Evolutionary conservation across 768 basidiomycete genomes (phyloP).

Genomic region (Tylopilus sp.): DNA sequence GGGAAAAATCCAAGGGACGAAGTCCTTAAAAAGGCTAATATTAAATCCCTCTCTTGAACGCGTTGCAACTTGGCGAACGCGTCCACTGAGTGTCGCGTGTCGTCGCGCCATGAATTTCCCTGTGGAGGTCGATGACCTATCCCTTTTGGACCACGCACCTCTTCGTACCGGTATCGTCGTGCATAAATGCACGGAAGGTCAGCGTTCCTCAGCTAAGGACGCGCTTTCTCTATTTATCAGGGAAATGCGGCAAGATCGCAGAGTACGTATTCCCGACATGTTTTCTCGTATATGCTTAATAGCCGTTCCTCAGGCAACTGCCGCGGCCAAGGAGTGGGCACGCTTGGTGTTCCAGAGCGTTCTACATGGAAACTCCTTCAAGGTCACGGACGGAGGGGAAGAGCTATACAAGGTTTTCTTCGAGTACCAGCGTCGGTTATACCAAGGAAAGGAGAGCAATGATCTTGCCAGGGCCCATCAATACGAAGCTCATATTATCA

Average conservation of each 20-base stretch:
- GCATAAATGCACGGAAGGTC: not conserved
- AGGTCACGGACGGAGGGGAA: conserved; percentile 4
- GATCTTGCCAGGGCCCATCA: not conserved
- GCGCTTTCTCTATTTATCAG: conserved; percentile 7
- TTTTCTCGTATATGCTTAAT: not conserved
- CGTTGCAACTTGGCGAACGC: not conserved
- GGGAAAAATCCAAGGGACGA: too few species aligned
- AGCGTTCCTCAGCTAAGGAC: not conserved
- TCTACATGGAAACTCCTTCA: not conserved
- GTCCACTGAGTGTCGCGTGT: not conserved
- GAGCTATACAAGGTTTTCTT: conserved; percentile 21
- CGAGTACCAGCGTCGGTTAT: conserved; percentile 14
- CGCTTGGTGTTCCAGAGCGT: conserved; percentile 2
- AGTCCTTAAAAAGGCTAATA: not conserved
- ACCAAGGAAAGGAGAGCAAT: not conserved
- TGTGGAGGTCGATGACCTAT: conserved; percentile 12
- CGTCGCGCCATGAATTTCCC: conserved; percentile 18
- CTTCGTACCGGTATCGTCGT: conserved; percentile 6
- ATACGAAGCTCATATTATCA: not conserved
- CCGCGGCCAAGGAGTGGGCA: conserved; percentile 14
- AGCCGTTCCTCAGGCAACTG: conserved; percentile 8
- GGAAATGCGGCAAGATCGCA: conserved; percentile 5
- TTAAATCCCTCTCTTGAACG: not conserved
- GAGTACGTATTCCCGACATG: conserved; percentile 13
- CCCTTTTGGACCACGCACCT: conserved; percentile 22